Percentiles rank a stretch among this genome's conserved stretches.
Evolutionary conservation across 2,329 filamentous ascomycete genomes (phyloP).

Genomic region (Aspergillus luchuensis): DNA sequence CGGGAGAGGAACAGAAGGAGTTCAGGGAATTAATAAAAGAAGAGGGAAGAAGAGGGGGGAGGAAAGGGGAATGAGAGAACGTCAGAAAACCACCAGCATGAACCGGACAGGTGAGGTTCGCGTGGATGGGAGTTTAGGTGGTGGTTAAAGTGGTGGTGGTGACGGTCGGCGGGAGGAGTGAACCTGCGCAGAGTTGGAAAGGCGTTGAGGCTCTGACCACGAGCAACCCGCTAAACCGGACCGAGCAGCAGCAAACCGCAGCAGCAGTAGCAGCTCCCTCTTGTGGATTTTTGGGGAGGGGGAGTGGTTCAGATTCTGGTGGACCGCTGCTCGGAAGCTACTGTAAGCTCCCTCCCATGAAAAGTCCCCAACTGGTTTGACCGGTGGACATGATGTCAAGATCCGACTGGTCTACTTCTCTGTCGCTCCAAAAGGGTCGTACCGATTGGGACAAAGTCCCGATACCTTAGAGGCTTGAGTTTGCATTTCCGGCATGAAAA

Average conservation of each 20-base stretch:
- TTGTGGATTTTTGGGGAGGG: not conserved
- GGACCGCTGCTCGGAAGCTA: not conserved
- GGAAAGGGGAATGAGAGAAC: not conserved
- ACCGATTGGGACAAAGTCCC: not conserved
- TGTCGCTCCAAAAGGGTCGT: not conserved
- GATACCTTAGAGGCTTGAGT: not conserved
- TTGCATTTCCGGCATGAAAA: not conserved
- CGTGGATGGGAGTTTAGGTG: not conserved
- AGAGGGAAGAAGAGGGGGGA: not conserved
- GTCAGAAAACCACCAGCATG: not conserved
- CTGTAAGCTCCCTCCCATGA: not conserved
- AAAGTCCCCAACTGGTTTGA: not conserved
- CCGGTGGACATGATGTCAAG: constrained; percentile 5
- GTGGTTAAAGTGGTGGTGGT: constrained; percentile 4
- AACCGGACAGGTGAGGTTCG: not conserved
- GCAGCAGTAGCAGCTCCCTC: not conserved
- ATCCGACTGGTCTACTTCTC: not conserved
- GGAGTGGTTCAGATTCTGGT: not conserved
- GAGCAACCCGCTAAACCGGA: constrained; percentile 18
- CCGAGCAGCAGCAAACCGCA: constrained; percentile 4
- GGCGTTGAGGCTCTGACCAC: constrained; percentile 23
- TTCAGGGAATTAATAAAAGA: not conserved
- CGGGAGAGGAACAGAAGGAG: not conserved
- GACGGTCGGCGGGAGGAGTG: constrained; percentile 12
- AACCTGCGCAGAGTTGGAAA: constrained; percentile 17